Base-by-base conservation (phyloP, 2,329 filamentous ascomycete species). In the Stemphylium lycopersici region DNA sequence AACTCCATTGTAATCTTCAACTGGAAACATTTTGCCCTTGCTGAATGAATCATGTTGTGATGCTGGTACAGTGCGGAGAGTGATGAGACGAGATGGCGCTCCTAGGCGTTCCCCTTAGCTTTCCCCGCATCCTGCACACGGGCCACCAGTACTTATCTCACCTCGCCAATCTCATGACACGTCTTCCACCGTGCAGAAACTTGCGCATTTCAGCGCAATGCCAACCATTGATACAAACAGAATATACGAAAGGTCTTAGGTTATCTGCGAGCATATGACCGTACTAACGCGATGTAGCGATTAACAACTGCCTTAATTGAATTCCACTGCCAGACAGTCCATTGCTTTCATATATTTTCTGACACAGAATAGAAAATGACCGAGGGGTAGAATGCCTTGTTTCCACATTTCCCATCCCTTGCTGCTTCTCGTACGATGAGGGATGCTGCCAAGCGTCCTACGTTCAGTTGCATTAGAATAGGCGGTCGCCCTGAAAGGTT, bases 141-240 rank as follows among this genome's bases (percentile, higher is more conserved):
- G 39, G 39, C 46, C 20, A 24, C 22, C 22, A 24, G 22, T 6
- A 24, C 6, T 7, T 24, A 24, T 24, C 22, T 24, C 22, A 3
- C 18, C 33, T 40, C 32, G 44, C 31, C 6, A 29, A 32, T 42
- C 32, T 43, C 10, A 18, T 50, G 15, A 22, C 18, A 24, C 13
- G 6, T 31, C n/a, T 40, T 16, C n/a, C 22, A 16, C 42, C n/a
- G 16, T 38, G 46, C 44, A 55, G 24, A 46, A 58, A 58, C 31
- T 38, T 49, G 58, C 58, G 50, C 55, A 56, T 49, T 53, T 46
- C 18, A 24, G 24, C 56, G 40, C 56, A 52, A 34, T 15, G 12
- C 38, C 22, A 22, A n/a, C 40, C 26, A 7, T 13, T 34, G n/a
- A 43, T 22, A 26, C 13, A 3, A 18, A 15, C 32, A 26, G 29